Evolutionary conservation across 441 rosid species (phyloP).

Genomic region (Populus hybrid): DNA sequence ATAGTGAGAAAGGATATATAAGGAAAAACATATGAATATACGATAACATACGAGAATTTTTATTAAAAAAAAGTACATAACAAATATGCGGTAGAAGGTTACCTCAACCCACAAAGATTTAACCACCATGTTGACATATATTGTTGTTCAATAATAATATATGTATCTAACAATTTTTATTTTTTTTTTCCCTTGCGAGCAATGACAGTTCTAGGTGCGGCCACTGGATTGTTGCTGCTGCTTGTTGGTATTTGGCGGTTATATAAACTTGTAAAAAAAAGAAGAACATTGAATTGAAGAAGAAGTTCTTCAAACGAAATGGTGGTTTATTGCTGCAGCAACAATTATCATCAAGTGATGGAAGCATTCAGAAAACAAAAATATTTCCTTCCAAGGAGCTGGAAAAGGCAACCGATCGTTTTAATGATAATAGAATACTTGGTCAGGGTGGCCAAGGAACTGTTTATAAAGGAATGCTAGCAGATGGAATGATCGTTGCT

Average conservation of each 20-base stretch:
- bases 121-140: too few species aligned
- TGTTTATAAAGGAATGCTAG: slow-evolving; percentile 24
- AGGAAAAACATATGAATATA: too few species aligned
- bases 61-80: too few species aligned
- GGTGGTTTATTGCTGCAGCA: slow-evolving; percentile 21
- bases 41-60: too few species aligned
- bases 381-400: slow-evolving; percentile 14
- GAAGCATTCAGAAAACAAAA: slow-evolving; percentile 18
- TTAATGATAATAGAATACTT: slow-evolving; percentile 24
- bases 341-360: slow-evolving; percentile 18
- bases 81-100: too few species aligned
- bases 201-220: not conserved
- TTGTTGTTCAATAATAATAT: too few species aligned
- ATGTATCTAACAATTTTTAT: too few species aligned
- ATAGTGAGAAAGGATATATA: too few species aligned
- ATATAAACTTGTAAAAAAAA: slow-evolving; percentile 17
- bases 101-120: too few species aligned
- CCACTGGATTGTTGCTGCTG: not conserved
- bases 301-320: slow-evolving; percentile 14
- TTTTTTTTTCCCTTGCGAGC: too few species aligned
- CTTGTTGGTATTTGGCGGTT: not conserved
- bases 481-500: slow-evolving; percentile 26
- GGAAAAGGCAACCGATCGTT: slow-evolving; percentile 22
- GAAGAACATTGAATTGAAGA: slow-evolving; percentile 7
- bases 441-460: slow-evolving; percentile 27